Base-by-base conservation (phyloP, 495 filamentous ascomycete species). In the Aeminium ludgeri region DNA sequence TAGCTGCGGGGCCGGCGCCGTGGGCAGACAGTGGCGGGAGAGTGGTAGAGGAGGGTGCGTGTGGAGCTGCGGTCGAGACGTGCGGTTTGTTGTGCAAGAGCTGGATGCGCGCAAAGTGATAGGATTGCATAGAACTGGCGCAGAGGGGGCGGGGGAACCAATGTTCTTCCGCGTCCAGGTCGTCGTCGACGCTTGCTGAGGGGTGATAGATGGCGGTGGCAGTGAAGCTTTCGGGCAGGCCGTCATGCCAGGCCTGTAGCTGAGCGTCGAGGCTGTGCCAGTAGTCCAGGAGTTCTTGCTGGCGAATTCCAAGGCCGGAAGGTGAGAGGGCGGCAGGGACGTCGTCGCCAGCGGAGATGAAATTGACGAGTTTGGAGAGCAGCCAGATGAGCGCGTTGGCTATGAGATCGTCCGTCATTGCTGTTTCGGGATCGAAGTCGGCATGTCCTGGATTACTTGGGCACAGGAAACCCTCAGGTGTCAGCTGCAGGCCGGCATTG, bases 111-210 rank as follows among this genome's bases (percentile, higher is more conserved):
- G 70, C 69, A 67, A 79, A 74, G 48, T 79, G 73, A 49, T 74
- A 79, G 44, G 65, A 65, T 51, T 77, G 73, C 70, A 76, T 76
- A 8, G 69, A 69, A 3, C 72, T 72, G 1, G 67, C 68, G 57
- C 72, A 76, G 65, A 76, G 74, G 2, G 73, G 67, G 2, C 72
- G 61, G 44, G 68, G 72, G 49, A 70, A 69, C 74, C 74, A 79
- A 19, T 38, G 37, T 32, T 51, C 33, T 17, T 42, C 43, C 15
- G 72, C 61, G 53, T 74, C 72, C 1, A 65, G 38, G 15, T 63
- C 60, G 27, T 27, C 33, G 27, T 38, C 12, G n/a, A n/a, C n/a
- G n/a, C n/a, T n/a, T n/a, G n/a, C n/a, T n/a, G n/a, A n/a, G 10
- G 40, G 23, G 8, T 7, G 19, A 11, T 11, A 16, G 12, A 66